Percentiles rank a stretch among this genome's conserved stretches.
phyloP scores from a whole-genome alignment of 345 rosid species.

The Syzygium aromaticum region DNA sequence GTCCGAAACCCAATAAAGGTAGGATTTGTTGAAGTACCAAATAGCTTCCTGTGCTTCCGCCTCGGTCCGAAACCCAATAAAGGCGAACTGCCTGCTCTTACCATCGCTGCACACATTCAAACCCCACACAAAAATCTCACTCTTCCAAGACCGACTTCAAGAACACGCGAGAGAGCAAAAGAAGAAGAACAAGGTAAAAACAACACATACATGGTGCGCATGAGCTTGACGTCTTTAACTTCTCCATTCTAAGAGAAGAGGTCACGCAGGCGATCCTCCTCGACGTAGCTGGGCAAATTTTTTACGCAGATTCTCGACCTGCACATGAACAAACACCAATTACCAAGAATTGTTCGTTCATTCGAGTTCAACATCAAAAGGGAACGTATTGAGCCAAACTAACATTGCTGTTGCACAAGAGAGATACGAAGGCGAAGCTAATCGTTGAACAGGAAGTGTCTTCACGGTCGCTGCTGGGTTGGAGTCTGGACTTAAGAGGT shows the following conservation, averaged over 20 bases:
- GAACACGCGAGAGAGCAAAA: no score
- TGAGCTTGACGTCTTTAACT: slow-evolving; percentile 64
- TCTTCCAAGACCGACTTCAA: neutral
- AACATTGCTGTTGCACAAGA: no score
- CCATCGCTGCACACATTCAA: slow-evolving; percentile 49
- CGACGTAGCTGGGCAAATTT: neutral
- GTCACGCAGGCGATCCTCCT: slow-evolving; percentile 16
- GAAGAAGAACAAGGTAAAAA: neutral
- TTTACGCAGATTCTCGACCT: neutral
- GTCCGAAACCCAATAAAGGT: no score
- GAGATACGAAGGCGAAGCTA: neutral
- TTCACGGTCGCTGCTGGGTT: no score
- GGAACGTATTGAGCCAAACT: no score
- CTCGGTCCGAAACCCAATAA: slow-evolving; percentile 68
- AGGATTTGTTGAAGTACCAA: no score
- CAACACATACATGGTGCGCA: slow-evolving; percentile 52
- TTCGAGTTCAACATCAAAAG: no score
- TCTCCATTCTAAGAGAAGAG: slow-evolving; percentile 76
- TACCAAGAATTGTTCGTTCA: no score
- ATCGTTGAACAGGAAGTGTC: neutral
- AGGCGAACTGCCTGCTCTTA: slow-evolving; percentile 77
- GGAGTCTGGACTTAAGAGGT: no score
- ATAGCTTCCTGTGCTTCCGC: slow-evolving; percentile 78
- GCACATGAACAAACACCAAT: neutral
- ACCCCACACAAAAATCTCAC: neutral